Percentiles rank a stretch among this genome's conserved stretches.
These are phyloP conservation scores for Raffaelea ambrosiae DNA, from an alignment of 2,329 filamentous ascomycete species.

Conservation along the genomic window DNA sequence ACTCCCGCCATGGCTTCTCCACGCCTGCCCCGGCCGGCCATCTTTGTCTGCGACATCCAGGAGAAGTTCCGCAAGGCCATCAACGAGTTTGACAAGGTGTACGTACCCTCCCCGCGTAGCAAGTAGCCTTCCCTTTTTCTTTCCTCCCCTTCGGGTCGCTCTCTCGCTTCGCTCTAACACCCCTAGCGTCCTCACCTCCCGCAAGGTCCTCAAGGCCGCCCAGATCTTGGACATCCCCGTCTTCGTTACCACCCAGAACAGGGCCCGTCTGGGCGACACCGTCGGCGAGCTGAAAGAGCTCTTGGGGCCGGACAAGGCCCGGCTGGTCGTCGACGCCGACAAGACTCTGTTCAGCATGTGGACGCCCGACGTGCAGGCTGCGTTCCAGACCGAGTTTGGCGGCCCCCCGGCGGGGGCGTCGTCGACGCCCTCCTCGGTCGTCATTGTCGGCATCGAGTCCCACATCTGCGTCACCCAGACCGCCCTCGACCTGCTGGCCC, in stretches of 20 bases:
- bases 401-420: background rate
- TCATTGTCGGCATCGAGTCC: conserved; percentile 83
- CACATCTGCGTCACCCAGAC: conserved; percentile 97
- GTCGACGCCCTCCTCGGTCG: conserved; percentile 30
- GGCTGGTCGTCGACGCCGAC: conserved; percentile 48
- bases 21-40: conserved; percentile 24
- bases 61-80: conserved; percentile 84
- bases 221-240: conserved; percentile 65
- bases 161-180: background rate
- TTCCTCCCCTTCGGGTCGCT: background rate
- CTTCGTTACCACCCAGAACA: conserved; percentile 79
- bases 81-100: conserved; percentile 78
- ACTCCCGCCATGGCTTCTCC: conserved; percentile 3
- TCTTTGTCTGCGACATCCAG: conserved; percentile 82
- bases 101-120: conserved; percentile 10
- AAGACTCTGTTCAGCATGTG: conserved; percentile 91
- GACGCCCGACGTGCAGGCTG: conserved; percentile 53
- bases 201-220: conserved; percentile 60
- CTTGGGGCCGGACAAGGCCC: conserved; percentile 34
- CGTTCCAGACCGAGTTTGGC: conserved; percentile 13
- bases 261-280: conserved; percentile 67
- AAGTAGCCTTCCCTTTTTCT: conserved; percentile 1
- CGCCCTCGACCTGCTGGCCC: conserved; percentile 65
- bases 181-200: conserved; percentile 52
- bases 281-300: conserved; percentile 59